Evolutionary conservation across 352 stramenopile genomes (phyloP), one percentile per base, ranked within the genome.

Genomic region (Peronosclerospora sorghi): DNA sequence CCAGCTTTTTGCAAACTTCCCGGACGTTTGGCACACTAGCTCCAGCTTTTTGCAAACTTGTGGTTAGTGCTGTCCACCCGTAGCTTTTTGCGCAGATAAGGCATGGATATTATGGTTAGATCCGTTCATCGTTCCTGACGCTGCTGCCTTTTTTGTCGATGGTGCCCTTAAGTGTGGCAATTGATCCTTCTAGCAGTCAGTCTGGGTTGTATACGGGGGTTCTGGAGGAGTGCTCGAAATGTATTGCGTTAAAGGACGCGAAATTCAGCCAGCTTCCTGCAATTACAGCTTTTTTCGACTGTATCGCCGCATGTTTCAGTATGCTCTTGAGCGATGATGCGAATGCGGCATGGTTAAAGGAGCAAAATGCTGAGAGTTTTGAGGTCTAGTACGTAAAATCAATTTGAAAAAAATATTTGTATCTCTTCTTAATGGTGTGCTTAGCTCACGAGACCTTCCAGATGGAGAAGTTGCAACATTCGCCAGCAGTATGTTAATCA

Each of bases 71-170:
- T 13, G 62, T 86, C 18, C 65, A 75, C 19, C 80, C 80, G 0
- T 67, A 71, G 4, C 40, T 88, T 0, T 83, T 87, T 52, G 59
- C 80, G 5, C 72, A 85, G 32, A 71, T 88, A 5, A 60, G 78
- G 26, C 76, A 88, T 42, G 80, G 76, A 5, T 89, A 88, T 35
- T 75, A 83, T 37, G 80, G 79, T 12, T 87, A 74, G 8, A 67
- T 68, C n/a, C 51, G 53, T 12, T 62, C 59, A 1, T 89, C 76
- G 15, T 86, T 86, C 26, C 70, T 71, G 1, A 79, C 67, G 2
- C 37, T 92, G 19, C 41, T 92, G 23, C 80, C 80, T 1, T 48
- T 92, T 20, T 48, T 92, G 29, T 86, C 80, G 20, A 56, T 82
- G 51, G 48, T 89, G n/a, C 80, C 80, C 4, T 47, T 87, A 29